Evolutionary conservation across 331 rosid genomes (phyloP).

Genomic region (Rosa hybrid): DNA sequence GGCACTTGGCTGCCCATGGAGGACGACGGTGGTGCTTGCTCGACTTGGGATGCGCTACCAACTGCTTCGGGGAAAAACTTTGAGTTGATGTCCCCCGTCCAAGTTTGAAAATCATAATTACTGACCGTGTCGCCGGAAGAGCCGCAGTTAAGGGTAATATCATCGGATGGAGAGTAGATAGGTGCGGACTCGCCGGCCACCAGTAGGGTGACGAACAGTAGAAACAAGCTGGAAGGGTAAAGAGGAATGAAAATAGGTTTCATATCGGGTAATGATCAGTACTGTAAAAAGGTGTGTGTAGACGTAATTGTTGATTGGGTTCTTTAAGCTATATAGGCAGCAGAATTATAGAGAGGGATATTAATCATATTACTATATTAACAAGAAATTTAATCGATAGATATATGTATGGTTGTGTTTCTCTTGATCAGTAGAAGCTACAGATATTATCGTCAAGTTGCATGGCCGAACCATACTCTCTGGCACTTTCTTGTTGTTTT

Average conservation of each 20-base stretch:
- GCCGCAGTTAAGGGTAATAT: neutral
- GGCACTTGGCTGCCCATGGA: neutral
- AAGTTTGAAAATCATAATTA: neutral
- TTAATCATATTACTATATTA: too few relatives aligned
- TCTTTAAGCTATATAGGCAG: too few relatives aligned
- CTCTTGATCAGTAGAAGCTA: too few relatives aligned
- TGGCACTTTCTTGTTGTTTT: too few relatives aligned
- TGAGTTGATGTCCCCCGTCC: conserved; percentile 24
- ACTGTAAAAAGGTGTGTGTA: too few relatives aligned
- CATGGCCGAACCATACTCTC: too few relatives aligned
- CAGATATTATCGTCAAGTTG: too few relatives aligned
- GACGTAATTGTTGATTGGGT: too few relatives aligned
- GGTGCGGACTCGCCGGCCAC: neutral
- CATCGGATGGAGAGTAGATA: neutral
- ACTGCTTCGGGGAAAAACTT: conserved; percentile 2
- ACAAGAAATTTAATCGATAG: too few relatives aligned
- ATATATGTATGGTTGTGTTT: too few relatives aligned
- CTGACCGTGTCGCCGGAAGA: neutral
- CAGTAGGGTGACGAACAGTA: neutral
- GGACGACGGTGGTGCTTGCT: neutral
- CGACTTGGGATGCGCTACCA: neutral
- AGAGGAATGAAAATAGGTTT: neutral
- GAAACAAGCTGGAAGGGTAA: neutral
- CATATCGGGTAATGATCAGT: too few relatives aligned
- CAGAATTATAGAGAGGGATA: too few relatives aligned